These are phyloP conservation scores for Usnea hakonensis DNA, from an alignment of 495 filamentous ascomycete genomes.

Conservation along the genomic window DNA sequence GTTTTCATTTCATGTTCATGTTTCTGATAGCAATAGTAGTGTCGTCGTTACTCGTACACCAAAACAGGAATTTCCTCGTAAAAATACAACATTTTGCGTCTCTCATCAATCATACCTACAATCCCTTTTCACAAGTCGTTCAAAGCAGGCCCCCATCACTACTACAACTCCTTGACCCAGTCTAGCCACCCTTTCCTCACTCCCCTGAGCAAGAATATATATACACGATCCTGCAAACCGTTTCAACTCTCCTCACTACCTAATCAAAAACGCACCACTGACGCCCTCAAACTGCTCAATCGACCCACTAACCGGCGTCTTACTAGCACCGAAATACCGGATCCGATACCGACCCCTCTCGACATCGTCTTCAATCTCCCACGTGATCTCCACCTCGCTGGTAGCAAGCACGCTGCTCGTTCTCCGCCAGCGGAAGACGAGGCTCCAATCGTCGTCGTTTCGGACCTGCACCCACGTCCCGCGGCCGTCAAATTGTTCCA, in stretches of 20 bases:
- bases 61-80: no score
- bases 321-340: slow-evolving; percentile 80
- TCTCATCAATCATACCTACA: no score
- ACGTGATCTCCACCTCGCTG: slow-evolving; percentile 71
- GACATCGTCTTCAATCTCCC: slow-evolving; percentile 62
- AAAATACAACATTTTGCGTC: no score
- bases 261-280: slow-evolving; percentile 56
- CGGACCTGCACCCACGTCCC: slow-evolving; percentile 58
- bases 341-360: slow-evolving; percentile 69
- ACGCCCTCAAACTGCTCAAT: slow-evolving; percentile 46
- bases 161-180: no score
- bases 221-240: neutral
- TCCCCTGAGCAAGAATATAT: neutral
- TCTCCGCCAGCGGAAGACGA: slow-evolving; percentile 75
- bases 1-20: no score
- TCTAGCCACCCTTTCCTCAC: no score
- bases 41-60: no score
- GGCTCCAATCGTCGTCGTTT: slow-evolving; percentile 69
- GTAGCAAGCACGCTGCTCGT: slow-evolving; percentile 62
- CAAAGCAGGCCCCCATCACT: no score
- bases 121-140: no score
- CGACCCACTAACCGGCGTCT: slow-evolving; percentile 58
- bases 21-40: no score
- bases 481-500: slow-evolving; percentile 53
- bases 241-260: neutral